Evolutionary conservation across 2,329 filamentous ascomycete genomes (phyloP).

Genomic region (Talaromyces albobiverticillius): DNA sequence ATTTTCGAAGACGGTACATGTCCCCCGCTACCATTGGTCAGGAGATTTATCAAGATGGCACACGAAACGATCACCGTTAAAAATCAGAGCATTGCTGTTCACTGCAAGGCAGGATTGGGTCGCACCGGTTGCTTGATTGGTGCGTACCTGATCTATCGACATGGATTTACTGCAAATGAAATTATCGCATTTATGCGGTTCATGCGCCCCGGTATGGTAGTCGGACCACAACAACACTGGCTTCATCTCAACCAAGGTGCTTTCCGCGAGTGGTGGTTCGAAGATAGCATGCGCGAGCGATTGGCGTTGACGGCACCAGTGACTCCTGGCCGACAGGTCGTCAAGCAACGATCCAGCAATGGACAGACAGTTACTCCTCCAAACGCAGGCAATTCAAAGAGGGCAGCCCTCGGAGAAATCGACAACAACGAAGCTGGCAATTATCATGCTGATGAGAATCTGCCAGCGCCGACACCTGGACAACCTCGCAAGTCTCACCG

Average conservation of each 20-base stretch:
- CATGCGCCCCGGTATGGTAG: slow-evolving; percentile 98
- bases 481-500: slow-evolving; percentile 88
- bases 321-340: slow-evolving; percentile 51
- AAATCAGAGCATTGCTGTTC: slow-evolving; percentile 91
- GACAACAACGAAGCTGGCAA: slow-evolving; percentile 67
- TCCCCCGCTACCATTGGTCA: slow-evolving; percentile 81
- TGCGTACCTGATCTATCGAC: slow-evolving; percentile 94
- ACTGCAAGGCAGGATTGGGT: slow-evolving; percentile 96
- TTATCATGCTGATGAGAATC: slow-evolving; percentile 67
- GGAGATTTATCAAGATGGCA: slow-evolving; percentile 90
- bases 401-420: slow-evolving; percentile 90
- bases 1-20: slow-evolving; percentile 99
- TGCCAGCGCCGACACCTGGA: slow-evolving; percentile 91
- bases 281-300: slow-evolving; percentile 76
- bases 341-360: slow-evolving; percentile 62
- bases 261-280: slow-evolving; percentile 97
- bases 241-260: slow-evolving; percentile 93
- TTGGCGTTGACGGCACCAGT: slow-evolving; percentile 65
- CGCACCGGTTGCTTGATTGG: slow-evolving; percentile 95
- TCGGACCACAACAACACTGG: slow-evolving; percentile 98
- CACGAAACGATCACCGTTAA: slow-evolving; percentile 90
- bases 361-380: slow-evolving; percentile 79
- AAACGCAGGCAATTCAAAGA: slow-evolving; percentile 69
- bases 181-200: slow-evolving; percentile 98
- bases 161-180: slow-evolving; percentile 96